Base-by-base conservation (phyloP, 768 basidiomycete genomes). In the Phanerochaete carnosa region DNA sequence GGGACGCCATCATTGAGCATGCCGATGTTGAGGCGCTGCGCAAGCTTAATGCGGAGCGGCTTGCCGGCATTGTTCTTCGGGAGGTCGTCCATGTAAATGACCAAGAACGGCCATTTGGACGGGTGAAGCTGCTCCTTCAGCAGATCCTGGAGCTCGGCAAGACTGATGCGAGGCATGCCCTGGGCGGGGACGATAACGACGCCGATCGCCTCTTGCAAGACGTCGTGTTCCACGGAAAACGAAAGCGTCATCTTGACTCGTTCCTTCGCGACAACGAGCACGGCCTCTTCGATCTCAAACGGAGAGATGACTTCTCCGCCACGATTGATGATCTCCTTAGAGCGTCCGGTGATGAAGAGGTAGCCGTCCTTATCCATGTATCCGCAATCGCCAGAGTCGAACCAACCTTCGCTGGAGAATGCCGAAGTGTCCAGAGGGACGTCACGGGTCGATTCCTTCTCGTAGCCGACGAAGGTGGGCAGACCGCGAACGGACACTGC, bases 231-330 rank as follows among this genome's bases (percentile, higher is more conserved):
- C 45, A 80, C 70, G 2, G 76, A 74, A 66, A 82, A 82, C 4
- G 79, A 78, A 28, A 81, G 64, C 1, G 73, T 70, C 29, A 70
- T 70, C 77, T 79, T 77, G 23, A 80, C 77, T 35, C 67, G 68
- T 43, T 71, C 72, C 68, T 74, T 77, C 4, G 77, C 78, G 12
- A 75, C 76, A 19, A 71, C 75, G 43, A 74, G 69, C 39, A 87
- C 71, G 3, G 84, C 84, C 57, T 83, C 80, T 70, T 87, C 85
- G 25, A 87, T 72, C 70, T 87, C 84, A 59, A 85, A 80, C 1
- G 85, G 85, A 3, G 81, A 83, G 45, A 85, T 79, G 55, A 85
- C 83, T 70, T 86, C 84, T 8, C 84, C 84, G 19, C 83, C 84
- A 64, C 81, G 80, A 65, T 81, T 81, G 63, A 83, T 83, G 61